A percentile compares a stretch with the other conserved stretches of the same genome.
Evolutionary conservation across 2,329 filamentous ascomycete species (phyloP).

Genomic region (Penicillium janthinellum): DNA sequence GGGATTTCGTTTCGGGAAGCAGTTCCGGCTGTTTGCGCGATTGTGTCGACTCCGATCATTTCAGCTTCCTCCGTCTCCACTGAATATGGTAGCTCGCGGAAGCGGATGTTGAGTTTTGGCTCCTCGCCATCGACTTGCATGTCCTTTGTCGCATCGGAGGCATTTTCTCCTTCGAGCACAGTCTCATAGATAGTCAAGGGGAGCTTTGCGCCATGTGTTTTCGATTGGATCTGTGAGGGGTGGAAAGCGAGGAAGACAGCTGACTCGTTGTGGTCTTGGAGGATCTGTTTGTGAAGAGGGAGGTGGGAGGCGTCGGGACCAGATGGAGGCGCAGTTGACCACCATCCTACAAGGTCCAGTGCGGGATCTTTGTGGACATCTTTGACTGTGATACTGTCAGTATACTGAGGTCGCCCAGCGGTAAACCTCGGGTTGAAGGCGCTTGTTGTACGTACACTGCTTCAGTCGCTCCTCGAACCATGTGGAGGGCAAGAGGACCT

Average conservation of each 20-base stretch:
- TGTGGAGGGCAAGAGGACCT: constrained; percentile 63
- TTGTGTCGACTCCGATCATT: constrained; percentile 95
- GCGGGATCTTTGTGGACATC: constrained; percentile 82
- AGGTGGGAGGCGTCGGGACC: constrained; percentile 71
- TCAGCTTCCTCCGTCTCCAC: constrained; percentile 95
- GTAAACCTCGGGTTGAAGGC: not conserved
- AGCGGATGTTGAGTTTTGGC: constrained; percentile 64
- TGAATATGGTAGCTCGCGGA: constrained; percentile 80
- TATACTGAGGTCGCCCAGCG: not conserved
- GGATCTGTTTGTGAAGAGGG: constrained; percentile 75
- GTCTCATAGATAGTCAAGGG: constrained; percentile 92
- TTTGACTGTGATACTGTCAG: constrained; percentile 67
- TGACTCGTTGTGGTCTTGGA: constrained; percentile 76
- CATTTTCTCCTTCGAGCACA: constrained; percentile 70
- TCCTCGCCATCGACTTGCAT: constrained; percentile 72
- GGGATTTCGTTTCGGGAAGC: constrained; percentile 62
- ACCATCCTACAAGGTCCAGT: constrained; percentile 90
- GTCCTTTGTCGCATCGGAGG: constrained; percentile 59
- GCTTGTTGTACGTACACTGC: constrained; percentile 65
- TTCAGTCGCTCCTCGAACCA: constrained; percentile 81
- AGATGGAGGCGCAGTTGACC: constrained; percentile 71
- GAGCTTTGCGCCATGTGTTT: constrained; percentile 72
- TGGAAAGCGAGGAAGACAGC: constrained; percentile 89
- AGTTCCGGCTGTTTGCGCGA: constrained; percentile 81
- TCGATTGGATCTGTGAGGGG: constrained; percentile 57